phyloP scores from a whole-genome alignment of 306 rosid genomes.

The Pterocarpus santalinus region DNA sequence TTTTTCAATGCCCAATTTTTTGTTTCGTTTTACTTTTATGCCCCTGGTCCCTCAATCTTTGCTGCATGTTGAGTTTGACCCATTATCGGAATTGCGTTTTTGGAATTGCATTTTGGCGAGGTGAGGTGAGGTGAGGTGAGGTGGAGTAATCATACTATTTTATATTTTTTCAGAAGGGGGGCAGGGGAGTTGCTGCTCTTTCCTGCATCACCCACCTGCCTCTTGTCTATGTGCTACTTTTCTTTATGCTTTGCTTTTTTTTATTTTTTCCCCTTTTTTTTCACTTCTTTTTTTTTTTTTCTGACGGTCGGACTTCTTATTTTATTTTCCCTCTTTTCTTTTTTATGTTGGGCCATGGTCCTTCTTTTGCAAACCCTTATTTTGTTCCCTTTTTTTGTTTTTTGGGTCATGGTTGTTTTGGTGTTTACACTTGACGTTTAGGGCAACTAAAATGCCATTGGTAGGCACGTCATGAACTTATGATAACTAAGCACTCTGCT shows the following conservation, averaged over 20 bases:
- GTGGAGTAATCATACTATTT: constrained; percentile 44
- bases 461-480: background rate
- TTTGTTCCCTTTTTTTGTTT: background rate
- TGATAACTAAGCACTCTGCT: background rate
- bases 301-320: too few species aligned
- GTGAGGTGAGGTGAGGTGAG: constrained; percentile 38
- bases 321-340: background rate
- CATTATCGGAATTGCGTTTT: constrained; percentile 33
- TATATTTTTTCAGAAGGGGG: background rate
- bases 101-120: constrained; percentile 9
- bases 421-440: background rate
- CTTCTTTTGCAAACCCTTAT: background rate
- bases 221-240: background rate
- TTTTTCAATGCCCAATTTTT: background rate
- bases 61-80: background rate
- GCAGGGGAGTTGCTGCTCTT: constrained; percentile 45
- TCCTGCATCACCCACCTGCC: constrained; percentile 50
- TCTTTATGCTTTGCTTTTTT: background rate
- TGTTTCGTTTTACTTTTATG: constrained; percentile 8
- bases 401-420: background rate
- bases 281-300: background rate
- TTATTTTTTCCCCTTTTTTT: background rate
- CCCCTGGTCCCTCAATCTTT: background rate
- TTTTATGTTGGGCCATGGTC: background rate
- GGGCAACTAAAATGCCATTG: background rate